Conservation (phyloP, 352 stramenopile genomes). For the Pythium angustatum region DNA sequence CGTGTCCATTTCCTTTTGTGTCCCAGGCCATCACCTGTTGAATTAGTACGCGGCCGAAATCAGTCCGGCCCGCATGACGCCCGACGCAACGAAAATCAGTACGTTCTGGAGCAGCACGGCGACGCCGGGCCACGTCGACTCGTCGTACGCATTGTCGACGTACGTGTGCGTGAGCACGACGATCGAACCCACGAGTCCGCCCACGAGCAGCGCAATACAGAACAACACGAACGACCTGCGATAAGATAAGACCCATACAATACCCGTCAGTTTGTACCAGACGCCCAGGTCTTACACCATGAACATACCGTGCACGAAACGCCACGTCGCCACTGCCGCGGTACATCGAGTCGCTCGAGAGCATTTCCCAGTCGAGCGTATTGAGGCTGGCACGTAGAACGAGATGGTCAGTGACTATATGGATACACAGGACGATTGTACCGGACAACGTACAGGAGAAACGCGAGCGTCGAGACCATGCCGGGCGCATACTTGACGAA, state of each 20-base stretch:
- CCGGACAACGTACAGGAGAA: constrained; percentile 63
- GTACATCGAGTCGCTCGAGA: constrained; percentile 50
- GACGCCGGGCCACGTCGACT: constrained; percentile 59
- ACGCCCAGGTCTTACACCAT: too few species aligned
- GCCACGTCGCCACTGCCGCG: constrained; percentile 40
- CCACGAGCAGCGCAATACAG: constrained; percentile 46
- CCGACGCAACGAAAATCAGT: constrained; percentile 55
- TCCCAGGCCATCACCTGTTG: background rate
- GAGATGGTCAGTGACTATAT: background rate
- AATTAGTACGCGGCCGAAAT: constrained; percentile 34
- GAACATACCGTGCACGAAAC: constrained; percentile 47
- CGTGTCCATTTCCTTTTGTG: background rate
- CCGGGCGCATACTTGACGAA: constrained; percentile 61
- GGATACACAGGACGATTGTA: too few species aligned
- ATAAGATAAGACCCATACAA: too few species aligned
- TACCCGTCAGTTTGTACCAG: too few species aligned
- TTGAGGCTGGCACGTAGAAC: constrained; percentile 39
- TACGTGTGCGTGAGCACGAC: constrained; percentile 68
- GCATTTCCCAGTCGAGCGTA: constrained; percentile 67
- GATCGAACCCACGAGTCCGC: constrained; percentile 44
- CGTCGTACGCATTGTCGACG: constrained; percentile 51
- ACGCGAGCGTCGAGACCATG: constrained; percentile 53
- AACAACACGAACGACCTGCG: constrained; percentile 58
- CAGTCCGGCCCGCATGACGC: constrained; percentile 55
- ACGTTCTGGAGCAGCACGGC: constrained; percentile 64